Percentiles rank a stretch among this genome's conserved stretches.
These are phyloP conservation scores for Paramecium octaurelia DNA, from an alignment of 73 alveolate genomes.

Conservation along the genomic window DNA sequence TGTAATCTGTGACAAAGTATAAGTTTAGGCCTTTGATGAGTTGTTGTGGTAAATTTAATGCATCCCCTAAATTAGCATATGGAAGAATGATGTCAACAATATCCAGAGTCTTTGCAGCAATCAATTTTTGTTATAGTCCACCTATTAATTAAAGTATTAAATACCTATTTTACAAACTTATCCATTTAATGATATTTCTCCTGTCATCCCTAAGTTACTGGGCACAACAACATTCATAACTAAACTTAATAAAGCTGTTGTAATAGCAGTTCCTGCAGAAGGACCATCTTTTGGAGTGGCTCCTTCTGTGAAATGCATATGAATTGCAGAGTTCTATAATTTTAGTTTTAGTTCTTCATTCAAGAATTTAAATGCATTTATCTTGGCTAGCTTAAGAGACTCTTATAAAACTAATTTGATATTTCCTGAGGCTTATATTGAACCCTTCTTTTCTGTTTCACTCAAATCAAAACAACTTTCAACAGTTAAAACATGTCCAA, in stretches of 20 bases:
- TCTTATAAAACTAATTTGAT: slow-evolving; percentile 80
- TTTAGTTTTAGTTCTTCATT: slow-evolving; percentile 43
- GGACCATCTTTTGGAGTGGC: slow-evolving; percentile 91
- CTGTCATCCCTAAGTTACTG: slow-evolving; percentile 77
- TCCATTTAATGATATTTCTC: slow-evolving; percentile 81
- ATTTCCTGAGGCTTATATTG: slow-evolving; percentile 76
- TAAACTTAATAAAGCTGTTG: slow-evolving; percentile 73
- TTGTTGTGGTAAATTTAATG: slow-evolving; percentile 38
- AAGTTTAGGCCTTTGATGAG: slow-evolving; percentile 45
- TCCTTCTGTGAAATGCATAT: slow-evolving; percentile 80
- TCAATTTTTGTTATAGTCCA: slow-evolving; percentile 29
- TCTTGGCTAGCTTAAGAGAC: slow-evolving; percentile 74
- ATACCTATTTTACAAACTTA: slow-evolving; percentile 79
- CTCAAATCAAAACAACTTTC: slow-evolving; percentile 49
- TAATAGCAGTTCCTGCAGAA: slow-evolving; percentile 81
- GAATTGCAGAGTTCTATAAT: slow-evolving; percentile 57
- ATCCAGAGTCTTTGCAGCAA: slow-evolving; percentile 57
- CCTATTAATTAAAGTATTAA: background rate
- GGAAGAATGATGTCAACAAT: slow-evolving; percentile 25
- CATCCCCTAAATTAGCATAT: slow-evolving; percentile 46
- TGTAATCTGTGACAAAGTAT: slow-evolving; percentile 49
- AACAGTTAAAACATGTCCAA: slow-evolving; percentile 52
- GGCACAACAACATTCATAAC: slow-evolving; percentile 64
- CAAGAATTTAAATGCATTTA: slow-evolving; percentile 72
- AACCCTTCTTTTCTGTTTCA: slow-evolving; percentile 57